phyloP scores from a whole-genome alignment of 2,329 filamentous ascomycete genomes.

The Aspergillus aculeatus region DNA sequence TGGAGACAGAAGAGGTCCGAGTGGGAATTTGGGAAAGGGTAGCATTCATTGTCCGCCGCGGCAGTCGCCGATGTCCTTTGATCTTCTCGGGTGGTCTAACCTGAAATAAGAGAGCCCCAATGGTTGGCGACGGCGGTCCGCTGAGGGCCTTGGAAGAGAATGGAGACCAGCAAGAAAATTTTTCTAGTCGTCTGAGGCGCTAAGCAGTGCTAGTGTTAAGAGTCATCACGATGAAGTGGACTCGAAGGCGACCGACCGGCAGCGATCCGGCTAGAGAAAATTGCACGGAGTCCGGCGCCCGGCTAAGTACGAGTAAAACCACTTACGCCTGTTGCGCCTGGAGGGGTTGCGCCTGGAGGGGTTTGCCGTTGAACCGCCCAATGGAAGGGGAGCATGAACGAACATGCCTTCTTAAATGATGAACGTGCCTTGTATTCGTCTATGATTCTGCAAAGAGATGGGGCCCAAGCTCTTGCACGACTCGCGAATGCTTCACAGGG shows the following conservation, averaged over 20 bases:
- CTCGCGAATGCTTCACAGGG: not conserved
- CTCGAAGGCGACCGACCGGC: not conserved
- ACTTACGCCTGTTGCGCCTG: not conserved
- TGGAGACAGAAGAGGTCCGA: not conserved
- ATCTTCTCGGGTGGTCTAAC: not conserved
- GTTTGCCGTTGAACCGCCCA: conserved; percentile 16
- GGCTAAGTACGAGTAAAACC: not conserved
- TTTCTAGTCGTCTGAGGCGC: conserved; percentile 1
- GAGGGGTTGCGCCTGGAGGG: conserved; percentile 9
- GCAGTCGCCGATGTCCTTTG: conserved; percentile 7
- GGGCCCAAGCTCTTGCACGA: conserved; percentile 1
- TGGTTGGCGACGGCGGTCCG: not conserved
- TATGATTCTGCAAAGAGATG: not conserved
- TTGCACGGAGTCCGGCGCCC: not conserved
- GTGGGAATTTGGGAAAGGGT: not conserved
- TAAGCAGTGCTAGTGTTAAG: conserved; percentile 1
- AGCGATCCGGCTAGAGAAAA: not conserved
- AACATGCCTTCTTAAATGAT: conserved; percentile 1
- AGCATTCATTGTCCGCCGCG: not conserved
- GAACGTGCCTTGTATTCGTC: not conserved
- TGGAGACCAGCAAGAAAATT: not conserved
- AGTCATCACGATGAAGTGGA: conserved; percentile 2
- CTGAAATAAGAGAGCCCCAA: not conserved
- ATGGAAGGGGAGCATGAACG: not conserved
- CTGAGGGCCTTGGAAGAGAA: not conserved